These are phyloP conservation scores for Pistacia vera DNA, from an alignment of 345 rosid genomes.

Conservation along the genomic window DNA sequence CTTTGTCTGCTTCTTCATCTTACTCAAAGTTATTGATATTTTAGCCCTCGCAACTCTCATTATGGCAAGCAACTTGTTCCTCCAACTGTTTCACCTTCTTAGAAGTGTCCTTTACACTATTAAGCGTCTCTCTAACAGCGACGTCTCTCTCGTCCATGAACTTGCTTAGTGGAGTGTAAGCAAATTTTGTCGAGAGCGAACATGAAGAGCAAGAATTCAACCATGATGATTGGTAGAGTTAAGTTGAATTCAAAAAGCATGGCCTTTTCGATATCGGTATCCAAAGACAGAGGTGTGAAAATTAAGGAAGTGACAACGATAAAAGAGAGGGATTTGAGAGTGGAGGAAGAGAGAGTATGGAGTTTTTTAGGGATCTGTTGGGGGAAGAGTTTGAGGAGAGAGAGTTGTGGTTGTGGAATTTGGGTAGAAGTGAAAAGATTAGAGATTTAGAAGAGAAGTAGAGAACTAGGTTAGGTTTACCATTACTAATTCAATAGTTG, in stretches of 20 bases:
- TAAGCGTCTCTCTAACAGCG: constrained; percentile 74
- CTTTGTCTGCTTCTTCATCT: constrained; percentile 93
- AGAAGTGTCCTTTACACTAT: constrained; percentile 78
- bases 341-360: constrained; percentile 32
- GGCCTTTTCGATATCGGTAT: constrained; percentile 81
- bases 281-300: constrained; percentile 70
- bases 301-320: constrained; percentile 46
- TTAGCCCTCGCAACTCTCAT: constrained; percentile 92
- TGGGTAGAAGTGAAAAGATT: not conserved
- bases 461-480: too few species aligned
- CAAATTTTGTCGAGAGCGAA: constrained; percentile 81
- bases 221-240: constrained; percentile 86
- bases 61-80: constrained; percentile 71
- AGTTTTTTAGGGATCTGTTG: constrained; percentile 36
- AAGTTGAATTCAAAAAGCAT: constrained; percentile 93
- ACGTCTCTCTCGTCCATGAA: constrained; percentile 89
- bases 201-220: constrained; percentile 80
- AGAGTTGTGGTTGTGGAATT: constrained; percentile 36
- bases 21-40: constrained; percentile 77
- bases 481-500: too few species aligned
- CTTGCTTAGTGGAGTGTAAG: constrained; percentile 81
- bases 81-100: constrained; percentile 83
- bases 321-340: constrained; percentile 65
- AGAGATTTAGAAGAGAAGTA: too few species aligned
- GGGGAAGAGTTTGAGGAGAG: constrained; percentile 34